Evolutionary conservation across 495 filamentous ascomycete genomes (phyloP).

Genomic region (Penicillium psychrofluorescens): DNA sequence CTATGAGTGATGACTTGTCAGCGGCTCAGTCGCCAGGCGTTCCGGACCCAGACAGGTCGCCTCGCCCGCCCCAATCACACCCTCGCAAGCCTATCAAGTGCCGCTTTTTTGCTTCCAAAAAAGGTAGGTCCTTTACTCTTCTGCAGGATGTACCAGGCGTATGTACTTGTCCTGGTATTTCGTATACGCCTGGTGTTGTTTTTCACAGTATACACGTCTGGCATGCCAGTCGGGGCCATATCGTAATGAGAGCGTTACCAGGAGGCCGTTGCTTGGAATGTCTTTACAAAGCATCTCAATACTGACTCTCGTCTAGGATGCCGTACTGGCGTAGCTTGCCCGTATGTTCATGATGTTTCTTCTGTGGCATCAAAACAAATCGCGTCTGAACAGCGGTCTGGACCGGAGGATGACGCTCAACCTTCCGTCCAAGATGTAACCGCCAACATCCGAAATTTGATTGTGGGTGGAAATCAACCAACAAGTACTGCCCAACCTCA

Average conservation of each 20-base stretch:
- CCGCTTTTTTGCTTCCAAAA: constrained; percentile 20
- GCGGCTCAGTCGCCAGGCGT: constrained; percentile 20
- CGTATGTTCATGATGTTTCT: constrained; percentile 30
- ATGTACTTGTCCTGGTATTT: background rate
- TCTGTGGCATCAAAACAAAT: constrained; percentile 2
- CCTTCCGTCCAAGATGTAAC: too few species aligned
- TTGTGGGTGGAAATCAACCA: constrained; percentile 3
- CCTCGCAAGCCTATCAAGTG: constrained; percentile 14
- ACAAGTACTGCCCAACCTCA: constrained; percentile 5
- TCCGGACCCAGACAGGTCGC: constrained; percentile 10
- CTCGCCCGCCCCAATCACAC: constrained; percentile 14
- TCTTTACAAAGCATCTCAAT: constrained; percentile 1
- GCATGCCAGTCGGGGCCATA: background rate
- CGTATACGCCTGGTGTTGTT: background rate
- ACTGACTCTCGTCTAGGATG: constrained; percentile 30
- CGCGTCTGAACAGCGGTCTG: constrained; percentile 4
- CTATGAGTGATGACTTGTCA: constrained; percentile 27
- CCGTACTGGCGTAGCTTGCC: constrained; percentile 32
- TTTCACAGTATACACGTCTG: background rate
- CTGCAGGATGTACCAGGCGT: too few species aligned
- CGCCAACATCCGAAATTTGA: constrained; percentile 5
- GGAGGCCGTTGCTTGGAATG: background rate
- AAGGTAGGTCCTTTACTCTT: constrained; percentile 11
- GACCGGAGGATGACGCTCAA: too few species aligned
- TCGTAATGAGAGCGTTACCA: too few species aligned